phyloP scores from a whole-genome alignment of 2,329 filamentous ascomycete species.

The Dactylella cylindrospora region DNA sequence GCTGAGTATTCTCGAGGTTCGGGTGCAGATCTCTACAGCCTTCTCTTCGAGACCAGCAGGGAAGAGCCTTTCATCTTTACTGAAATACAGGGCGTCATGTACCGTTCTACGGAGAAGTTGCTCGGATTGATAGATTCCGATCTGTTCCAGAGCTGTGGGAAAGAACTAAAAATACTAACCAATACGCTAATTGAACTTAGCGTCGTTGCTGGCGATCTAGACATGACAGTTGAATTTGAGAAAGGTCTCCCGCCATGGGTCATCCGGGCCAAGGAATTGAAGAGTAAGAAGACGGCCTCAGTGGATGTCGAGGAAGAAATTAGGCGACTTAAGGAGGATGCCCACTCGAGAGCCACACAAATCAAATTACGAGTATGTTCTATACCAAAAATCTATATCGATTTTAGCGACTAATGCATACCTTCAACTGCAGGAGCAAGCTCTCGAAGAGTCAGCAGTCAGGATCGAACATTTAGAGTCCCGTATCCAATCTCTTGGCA shows the following conservation, averaged over 20 bases:
- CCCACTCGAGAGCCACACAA: slow-evolving; percentile 68
- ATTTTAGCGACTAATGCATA: slow-evolving; percentile 59
- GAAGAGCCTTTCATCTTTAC: slow-evolving; percentile 66
- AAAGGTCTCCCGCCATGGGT: slow-evolving; percentile 76
- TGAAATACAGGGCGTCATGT: slow-evolving; percentile 67
- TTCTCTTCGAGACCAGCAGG: slow-evolving; percentile 68
- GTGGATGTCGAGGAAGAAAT: slow-evolving; percentile 85
- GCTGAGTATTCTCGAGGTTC: slow-evolving; percentile 67
- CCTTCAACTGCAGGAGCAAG: slow-evolving; percentile 68
- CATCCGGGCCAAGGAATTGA: slow-evolving; percentile 76
- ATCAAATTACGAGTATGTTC: slow-evolving; percentile 52
- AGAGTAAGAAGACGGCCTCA: slow-evolving; percentile 75
- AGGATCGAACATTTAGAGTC: slow-evolving; percentile 92
- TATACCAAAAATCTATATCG: neutral
- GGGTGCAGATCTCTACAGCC: slow-evolving; percentile 65
- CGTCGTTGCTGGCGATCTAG: slow-evolving; percentile 68
- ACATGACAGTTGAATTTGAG: slow-evolving; percentile 77
- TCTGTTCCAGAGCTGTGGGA: slow-evolving; percentile 68
- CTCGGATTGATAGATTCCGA: slow-evolving; percentile 65
- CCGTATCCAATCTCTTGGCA: slow-evolving; percentile 77
- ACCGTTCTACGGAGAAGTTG: slow-evolving; percentile 58
- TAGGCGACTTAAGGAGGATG: slow-evolving; percentile 73
- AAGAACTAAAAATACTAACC: slow-evolving; percentile 66
- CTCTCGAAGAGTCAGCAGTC: slow-evolving; percentile 81
- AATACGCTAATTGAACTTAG: slow-evolving; percentile 69